A percentile compares a stretch with the other conserved stretches of the same genome.
Conservation (phyloP, 176 grass and related monocot genomes). For the Cenchrus purpureus region DNA sequence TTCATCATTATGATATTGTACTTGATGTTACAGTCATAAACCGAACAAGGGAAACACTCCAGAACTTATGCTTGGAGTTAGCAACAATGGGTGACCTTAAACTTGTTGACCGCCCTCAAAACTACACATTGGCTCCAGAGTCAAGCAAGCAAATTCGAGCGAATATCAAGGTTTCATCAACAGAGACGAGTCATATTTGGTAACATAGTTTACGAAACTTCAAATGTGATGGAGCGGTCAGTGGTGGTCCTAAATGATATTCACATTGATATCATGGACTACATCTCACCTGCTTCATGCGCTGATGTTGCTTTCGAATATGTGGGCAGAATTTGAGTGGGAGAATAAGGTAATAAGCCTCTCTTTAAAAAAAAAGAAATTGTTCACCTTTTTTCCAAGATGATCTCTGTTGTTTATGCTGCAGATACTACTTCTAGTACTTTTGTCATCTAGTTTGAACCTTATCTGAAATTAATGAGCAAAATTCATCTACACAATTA, state of each 20-base stretch:
- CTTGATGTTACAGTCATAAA: slow-evolving; percentile 75
- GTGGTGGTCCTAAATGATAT: slow-evolving; percentile 77
- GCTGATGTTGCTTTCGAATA: slow-evolving; percentile 74
- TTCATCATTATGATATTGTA: slow-evolving; percentile 76
- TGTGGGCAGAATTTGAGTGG: slow-evolving; percentile 86
- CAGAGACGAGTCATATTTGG: slow-evolving; percentile 80
- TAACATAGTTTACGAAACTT: slow-evolving; percentile 74
- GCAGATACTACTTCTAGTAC: background rate
- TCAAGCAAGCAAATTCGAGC: slow-evolving; percentile 71
- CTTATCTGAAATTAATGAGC: background rate
- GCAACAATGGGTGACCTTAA: slow-evolving; percentile 78
- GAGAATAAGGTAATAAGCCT: slow-evolving; percentile 63
- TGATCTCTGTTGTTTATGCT: background rate
- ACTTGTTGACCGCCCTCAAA: slow-evolving; percentile 70
- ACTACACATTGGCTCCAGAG: slow-evolving; percentile 68
- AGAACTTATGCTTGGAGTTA: slow-evolving; percentile 73
- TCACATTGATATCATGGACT: slow-evolving; percentile 87
- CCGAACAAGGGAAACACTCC: slow-evolving; percentile 66
- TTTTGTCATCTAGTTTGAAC: background rate
- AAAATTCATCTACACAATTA: background rate
- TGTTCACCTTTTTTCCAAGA: background rate
- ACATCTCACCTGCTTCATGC: slow-evolving; percentile 69
- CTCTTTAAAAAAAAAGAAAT: background rate
- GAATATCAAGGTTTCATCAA: slow-evolving; percentile 80
- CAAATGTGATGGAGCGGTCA: slow-evolving; percentile 68